Base-by-base conservation (phyloP, 2,329 filamentous ascomycete genomes). In the Phoma sp. region DNA sequence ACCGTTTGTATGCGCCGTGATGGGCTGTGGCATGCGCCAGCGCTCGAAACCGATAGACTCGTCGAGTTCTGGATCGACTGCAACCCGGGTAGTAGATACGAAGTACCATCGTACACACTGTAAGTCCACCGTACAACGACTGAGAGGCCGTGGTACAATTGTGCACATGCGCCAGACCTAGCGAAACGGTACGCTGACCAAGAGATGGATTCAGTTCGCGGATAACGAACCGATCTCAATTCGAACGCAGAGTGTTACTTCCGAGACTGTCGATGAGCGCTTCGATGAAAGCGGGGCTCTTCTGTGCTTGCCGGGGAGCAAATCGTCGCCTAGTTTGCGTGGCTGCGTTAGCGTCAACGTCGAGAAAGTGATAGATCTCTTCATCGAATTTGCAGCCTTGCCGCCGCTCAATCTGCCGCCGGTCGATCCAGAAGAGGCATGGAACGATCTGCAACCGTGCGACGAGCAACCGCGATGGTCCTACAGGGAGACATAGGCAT, bases 251-350 rank as follows among this genome's bases (percentile, higher is more conserved):
- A 21, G 5, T 12, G 17, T 15, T 39, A 12, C 10, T 21, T 33
- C 21, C 7, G 17, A 28, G 37, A 14, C 7, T 18, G 34, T 18
- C 28, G 33, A 10, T 48, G 23, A 38, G 25, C 6, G 38, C 7
- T 28, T 34, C 39, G 12, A 33, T 39, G 39, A 29, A 15, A 45
- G 51, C 26, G 51, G 51, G 51, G 51, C 46, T 32, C 28, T n/a
- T 53, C 39, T 54, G 45, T 46, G 32, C 48, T 12, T 26, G 48
- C 33, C 51, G 49, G 51, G 51, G 51, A 48, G 21, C n/a, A 33
- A 25, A 15, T 26, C 14, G 39, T 54, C 45, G 45, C 39, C 39
- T 49, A 54, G 33, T 25, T 38, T 42, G 21, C n/a, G 51, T 46
- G 39, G 51, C 51, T 49, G 51, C 51, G 46, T 49, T 54, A 54